phyloP scores from a whole-genome alignment of 2,329 filamentous ascomycete species.

The Huntiella bhutanensis region DNA sequence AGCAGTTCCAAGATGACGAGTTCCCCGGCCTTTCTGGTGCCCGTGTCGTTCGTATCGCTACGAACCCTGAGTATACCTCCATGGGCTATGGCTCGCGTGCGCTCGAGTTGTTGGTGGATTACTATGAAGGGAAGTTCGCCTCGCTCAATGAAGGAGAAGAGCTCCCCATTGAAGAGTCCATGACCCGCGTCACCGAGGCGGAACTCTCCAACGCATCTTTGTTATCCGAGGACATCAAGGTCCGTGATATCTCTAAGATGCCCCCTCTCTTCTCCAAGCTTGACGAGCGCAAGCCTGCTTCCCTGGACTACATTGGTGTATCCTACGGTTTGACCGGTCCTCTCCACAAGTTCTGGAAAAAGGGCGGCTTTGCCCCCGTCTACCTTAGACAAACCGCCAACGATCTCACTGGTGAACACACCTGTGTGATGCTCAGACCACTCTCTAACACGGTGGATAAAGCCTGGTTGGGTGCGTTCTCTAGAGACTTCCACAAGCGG shows the following conservation, averaged over 20 bases:
- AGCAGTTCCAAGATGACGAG: constrained; percentile 95
- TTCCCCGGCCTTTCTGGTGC: constrained; percentile 88
- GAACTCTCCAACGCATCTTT: constrained; percentile 62
- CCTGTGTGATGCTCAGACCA: constrained; percentile 87
- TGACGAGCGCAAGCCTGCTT: constrained; percentile 59
- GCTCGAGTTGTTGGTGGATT: constrained; percentile 70
- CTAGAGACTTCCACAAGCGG: constrained; percentile 84
- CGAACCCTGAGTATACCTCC: constrained; percentile 76
- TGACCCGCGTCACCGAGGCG: constrained; percentile 62
- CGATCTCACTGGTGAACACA: constrained; percentile 91
- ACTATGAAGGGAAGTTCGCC: constrained; percentile 86
- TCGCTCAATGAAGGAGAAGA: constrained; percentile 56
- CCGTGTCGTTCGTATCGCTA: constrained; percentile 82
- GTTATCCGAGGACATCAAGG: constrained; percentile 70
- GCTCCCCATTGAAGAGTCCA: constrained; percentile 32
- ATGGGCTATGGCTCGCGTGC: constrained; percentile 93
- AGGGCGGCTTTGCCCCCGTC: constrained; percentile 65
- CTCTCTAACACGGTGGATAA: constrained; percentile 49
- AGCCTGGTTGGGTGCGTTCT: constrained; percentile 77
- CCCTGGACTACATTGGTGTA: constrained; percentile 83
- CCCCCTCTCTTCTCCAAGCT: constrained; percentile 83
- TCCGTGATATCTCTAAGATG: constrained; percentile 80
- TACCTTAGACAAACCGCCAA: constrained; percentile 92
- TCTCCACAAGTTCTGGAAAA: constrained; percentile 96
- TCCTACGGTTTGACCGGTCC: constrained; percentile 77